Evolutionary conservation across 176 grass and related monocot genomes (phyloP), one percentile per base, ranked within the genome.

Genomic region (Cenchrus purpureus): DNA sequence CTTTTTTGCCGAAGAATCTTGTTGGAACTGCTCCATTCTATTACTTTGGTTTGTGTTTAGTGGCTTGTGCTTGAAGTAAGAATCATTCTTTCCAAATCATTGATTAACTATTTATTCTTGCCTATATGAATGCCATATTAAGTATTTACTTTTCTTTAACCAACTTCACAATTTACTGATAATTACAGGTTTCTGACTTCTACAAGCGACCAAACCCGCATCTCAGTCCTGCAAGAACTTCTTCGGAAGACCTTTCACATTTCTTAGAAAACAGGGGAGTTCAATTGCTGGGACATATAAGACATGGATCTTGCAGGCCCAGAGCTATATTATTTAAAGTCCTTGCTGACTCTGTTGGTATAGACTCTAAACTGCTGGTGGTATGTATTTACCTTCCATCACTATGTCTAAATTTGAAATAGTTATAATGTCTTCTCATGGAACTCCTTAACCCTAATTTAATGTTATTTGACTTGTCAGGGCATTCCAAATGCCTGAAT

Each of bases 291-390:
- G 97, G 97, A 62, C 97, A 96, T 71, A 98, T 98, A 82, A 94
- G 91, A 84, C 97, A 98, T 90, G 97, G 97, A 54, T 95, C 97
- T 78, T 98, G 97, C 76, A 85, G 97, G 77, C 90, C 91, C 69
- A 91, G 90, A 59, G 97, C 97, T 82, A 94, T 98, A 78, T 78
- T 98, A 79, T 98, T 98, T 81, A 98, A 98, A 90, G 91, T 98
- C 71, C 91, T 98, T 87, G 93, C 97, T 22, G 93, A 98, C 77
- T 80, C 93, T 84, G 91, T 95, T 78, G 89, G 93, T 84, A 87
- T 98, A 77, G 93, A 98, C 49, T 90, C 88, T 77, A 98, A 98
- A 86, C 90, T 98, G 42, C 45, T 95, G 40, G 88, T 94, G 97
- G 97, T 98, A 95, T 82, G 80, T 42, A 78, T 86, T 81, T 74